Percentiles rank a stretch among this genome's conserved stretches.
Conservation (phyloP, 331 rosid genomes). For the Quercus lobata region DNA sequence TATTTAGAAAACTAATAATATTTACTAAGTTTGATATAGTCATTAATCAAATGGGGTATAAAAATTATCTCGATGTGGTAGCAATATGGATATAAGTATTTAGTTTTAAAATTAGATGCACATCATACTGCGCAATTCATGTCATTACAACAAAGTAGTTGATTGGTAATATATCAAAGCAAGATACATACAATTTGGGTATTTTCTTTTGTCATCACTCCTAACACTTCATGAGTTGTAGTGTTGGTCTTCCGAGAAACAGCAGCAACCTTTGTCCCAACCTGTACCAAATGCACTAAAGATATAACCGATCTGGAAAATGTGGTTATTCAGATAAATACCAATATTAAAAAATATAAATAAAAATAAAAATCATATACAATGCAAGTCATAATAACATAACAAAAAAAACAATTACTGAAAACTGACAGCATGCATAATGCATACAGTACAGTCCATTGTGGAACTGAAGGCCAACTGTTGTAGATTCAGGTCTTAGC, state of each 20-base stretch:
- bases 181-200: constrained; percentile 77
- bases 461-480: background rate
- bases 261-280: constrained; percentile 93
- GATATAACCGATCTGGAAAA: constrained; percentile 2
- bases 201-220: constrained; percentile 80
- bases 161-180: background rate
- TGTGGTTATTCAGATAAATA: background rate
- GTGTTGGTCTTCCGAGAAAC: constrained; percentile 96
- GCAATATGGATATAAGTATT: background rate
- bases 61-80: background rate
- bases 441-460: background rate
- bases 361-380: background rate
- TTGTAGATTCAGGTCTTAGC: too few species aligned
- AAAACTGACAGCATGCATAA: background rate
- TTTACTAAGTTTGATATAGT: background rate
- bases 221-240: constrained; percentile 88
- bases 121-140: background rate
- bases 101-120: background rate
- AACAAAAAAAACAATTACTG: background rate
- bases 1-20: background rate
- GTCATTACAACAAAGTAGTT: constrained; percentile 1
- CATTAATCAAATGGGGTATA: background rate
- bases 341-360: background rate
- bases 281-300: constrained; percentile 41
- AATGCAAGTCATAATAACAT: background rate